A percentile compares a stretch with the other conserved stretches of the same genome.
These are phyloP conservation scores for Aaosphaeria pasadenensis DNA, from an alignment of 2,329 filamentous ascomycete genomes.

Conservation along the genomic window DNA sequence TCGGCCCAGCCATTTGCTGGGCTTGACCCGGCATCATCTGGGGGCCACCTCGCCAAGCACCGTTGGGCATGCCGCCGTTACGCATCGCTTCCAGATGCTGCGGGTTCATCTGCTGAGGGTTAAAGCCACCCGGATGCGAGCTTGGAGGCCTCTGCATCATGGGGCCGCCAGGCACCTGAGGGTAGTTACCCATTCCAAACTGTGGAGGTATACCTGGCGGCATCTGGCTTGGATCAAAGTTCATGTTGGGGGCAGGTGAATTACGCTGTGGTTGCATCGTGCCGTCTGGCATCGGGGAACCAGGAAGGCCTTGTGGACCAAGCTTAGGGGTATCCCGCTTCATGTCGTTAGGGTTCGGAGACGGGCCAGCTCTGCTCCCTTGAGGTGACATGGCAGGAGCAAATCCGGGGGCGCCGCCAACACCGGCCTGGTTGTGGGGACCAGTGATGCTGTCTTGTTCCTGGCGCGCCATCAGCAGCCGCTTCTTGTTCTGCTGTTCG, in stretches of 20 bases:
- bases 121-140: constrained; percentile 57
- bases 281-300: constrained; percentile 67
- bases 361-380: constrained; percentile 62
- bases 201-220: constrained; percentile 43
- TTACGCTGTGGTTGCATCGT: constrained; percentile 60
- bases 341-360: constrained; percentile 75
- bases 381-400: constrained; percentile 67
- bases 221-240: constrained; percentile 51
- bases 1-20: constrained; percentile 54
- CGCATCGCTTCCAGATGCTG: constrained; percentile 49
- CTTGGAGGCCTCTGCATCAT: constrained; percentile 55
- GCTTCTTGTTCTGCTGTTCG: constrained; percentile 82
- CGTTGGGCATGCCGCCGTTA: constrained; percentile 36
- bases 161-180: constrained; percentile 30
- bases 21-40: constrained; percentile 50
- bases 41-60: constrained; percentile 26
- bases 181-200: constrained; percentile 19
- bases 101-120: constrained; percentile 62
- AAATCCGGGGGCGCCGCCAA: constrained; percentile 56
- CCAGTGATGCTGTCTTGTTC: constrained; percentile 38
- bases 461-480: constrained; percentile 61
- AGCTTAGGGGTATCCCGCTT: constrained; percentile 75
- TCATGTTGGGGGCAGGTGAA: constrained; percentile 57
- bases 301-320: constrained; percentile 63
- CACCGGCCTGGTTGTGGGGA: constrained; percentile 45